Evolutionary conservation across 2,329 filamentous ascomycete species (phyloP), one percentile per base, ranked within the genome.

Genomic region (Westerdykella ornata): DNA sequence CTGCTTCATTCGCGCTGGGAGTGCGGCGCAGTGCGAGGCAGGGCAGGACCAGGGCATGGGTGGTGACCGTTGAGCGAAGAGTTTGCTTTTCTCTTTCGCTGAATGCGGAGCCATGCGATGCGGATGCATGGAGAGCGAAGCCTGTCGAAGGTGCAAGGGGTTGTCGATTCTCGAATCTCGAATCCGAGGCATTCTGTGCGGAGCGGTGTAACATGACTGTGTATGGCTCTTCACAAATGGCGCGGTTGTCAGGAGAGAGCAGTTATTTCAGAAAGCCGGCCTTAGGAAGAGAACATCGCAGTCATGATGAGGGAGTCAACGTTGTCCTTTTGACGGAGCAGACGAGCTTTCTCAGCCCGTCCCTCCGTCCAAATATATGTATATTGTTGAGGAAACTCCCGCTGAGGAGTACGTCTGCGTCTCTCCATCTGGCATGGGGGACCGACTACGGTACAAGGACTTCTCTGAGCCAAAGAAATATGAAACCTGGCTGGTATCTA

Each of bases 401-500:
- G 44, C 38, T 45, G 37, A 39, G 39, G 48, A 45, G 48, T 47
- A 47, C 43, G 37, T 46, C 32, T 48, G 22, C 22, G 31, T 42
- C 34, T 19, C 42, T 18, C 37, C 11, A 35, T 53, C 46, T 47
- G 51, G 50, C 46, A 51, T 54, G 38, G 14, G 37, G 47, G 47
- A 49, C 18, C 35, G 44, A 52, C 53, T 60, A 62, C 56, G 53
- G 44, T 60, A 63, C 56, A 62, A n/a, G 39, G 12, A 26, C 57
- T 38, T 47, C 30, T 38, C 32, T 61, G 55, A 59, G 57, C 53
- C 43, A 52, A 46, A 46, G 47, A 41, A 44, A 47, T 38, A 15
- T 37, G 14, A 18, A 45, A 47, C 47, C 41, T 41, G 59, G 60
- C 62, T 61, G 62, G 62, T 65, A 65, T 65, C 62, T 60, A 56